Evolutionary conservation across 148 eudicot species (phyloP), one percentile per base, ranked within the genome.

Genomic region (Beta vulgaris): DNA sequence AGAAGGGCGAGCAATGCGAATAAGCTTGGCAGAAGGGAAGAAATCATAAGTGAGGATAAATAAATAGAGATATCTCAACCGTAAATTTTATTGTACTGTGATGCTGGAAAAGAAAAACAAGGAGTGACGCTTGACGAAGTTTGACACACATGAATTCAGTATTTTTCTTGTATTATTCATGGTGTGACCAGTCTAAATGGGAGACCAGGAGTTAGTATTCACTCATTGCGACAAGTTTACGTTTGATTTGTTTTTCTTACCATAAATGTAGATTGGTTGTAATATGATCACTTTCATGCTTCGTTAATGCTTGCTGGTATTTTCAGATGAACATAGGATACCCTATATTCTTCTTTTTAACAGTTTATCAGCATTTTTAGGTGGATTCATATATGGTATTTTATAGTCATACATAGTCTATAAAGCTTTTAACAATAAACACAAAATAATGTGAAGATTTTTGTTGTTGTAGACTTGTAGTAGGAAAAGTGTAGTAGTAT

Each of bases 11-110:
- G 78, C 86, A 2, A 79, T 93, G 71, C 92, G 98, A 11, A 86
- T 93, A 53, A 87, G 90, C 84, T 58, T 87, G 71, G 98, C 98
- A 29, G 81, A 89, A 82, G 98, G 98, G 34, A 93, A 87, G 82
- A 83, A 77, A 57, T 70, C 73, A 37, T 88, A 76, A 73, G 64
- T 68, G 62, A 60, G 35, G 36, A 9, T 0, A 19, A 8, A 8
- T 15, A 21, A 26, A 74, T 3, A n/a, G 54, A 44, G 48, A 34
- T 63, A 46, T 37, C 19, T 1, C 36, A n/a, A 19, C 29, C n/a
- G n/a, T n/a, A n/a, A n/a, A n/a, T n/a, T n/a, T n/a, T n/a, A n/a
- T 15, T 18, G 4, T n/a, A 21, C 28, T 61, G 26, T 29, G 51
- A 29, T 69, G n/a, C n/a, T 1, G 10, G 26, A 34, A 34, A 8